A percentile compares a stretch with the other conserved stretches of the same genome.
These are phyloP conservation scores for Lolium multiflorum DNA, from an alignment of 176 grass and related monocot genomes.

Conservation along the genomic window DNA sequence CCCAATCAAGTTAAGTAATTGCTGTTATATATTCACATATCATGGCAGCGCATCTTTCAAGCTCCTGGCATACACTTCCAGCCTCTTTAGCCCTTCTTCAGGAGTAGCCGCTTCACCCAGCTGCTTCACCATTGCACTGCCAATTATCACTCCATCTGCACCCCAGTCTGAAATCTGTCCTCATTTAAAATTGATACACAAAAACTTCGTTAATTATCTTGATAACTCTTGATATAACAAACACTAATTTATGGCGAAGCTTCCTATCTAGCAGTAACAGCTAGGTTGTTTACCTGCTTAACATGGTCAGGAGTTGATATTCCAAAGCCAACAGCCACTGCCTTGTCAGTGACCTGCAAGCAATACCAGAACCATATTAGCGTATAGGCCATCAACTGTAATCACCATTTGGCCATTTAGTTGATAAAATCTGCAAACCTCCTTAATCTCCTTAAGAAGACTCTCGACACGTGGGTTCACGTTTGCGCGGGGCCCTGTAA, in stretches of 20 bases:
- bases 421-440: neutral
- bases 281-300: constrained; percentile 56
- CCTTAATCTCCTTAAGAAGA: constrained; percentile 76
- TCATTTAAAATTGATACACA: neutral
- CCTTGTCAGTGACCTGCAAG: constrained; percentile 63
- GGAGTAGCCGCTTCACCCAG: constrained; percentile 63
- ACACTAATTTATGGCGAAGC: neutral
- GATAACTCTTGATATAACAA: neutral
- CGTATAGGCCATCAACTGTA: neutral
- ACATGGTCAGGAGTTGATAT: constrained; percentile 85
- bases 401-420: neutral
- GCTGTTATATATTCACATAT: neutral
- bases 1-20: neutral
- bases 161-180: constrained; percentile 77
- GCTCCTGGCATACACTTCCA: neutral
- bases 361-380: neutral
- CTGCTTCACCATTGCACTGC: constrained; percentile 81
- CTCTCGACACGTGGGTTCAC: constrained; percentile 66
- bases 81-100: constrained; percentile 55
- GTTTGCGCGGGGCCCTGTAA: constrained; percentile 60
- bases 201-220: neutral
- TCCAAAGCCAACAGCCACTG: constrained; percentile 88
- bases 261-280: neutral
- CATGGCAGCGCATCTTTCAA: neutral
- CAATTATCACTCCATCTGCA: constrained; percentile 86